These are phyloP conservation scores for Trichoderma semiorbis DNA, from an alignment of 2,329 filamentous ascomycete genomes.

Conservation along the genomic window DNA sequence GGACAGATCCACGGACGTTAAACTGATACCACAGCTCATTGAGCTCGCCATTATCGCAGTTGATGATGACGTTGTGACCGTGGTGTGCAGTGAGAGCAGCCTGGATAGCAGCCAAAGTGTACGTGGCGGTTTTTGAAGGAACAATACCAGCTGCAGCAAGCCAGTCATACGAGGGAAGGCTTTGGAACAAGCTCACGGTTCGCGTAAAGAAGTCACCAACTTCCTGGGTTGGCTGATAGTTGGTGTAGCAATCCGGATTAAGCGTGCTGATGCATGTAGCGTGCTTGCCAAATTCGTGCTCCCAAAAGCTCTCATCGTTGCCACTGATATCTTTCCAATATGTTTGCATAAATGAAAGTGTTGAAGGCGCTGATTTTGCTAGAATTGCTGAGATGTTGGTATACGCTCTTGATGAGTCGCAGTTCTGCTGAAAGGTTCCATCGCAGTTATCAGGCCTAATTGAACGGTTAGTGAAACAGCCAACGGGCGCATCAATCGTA, in stretches of 20 bases:
- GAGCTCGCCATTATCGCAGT: slow-evolving; percentile 47
- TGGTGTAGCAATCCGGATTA: slow-evolving; percentile 61
- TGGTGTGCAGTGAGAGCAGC: slow-evolving; percentile 50
- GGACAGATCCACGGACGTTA: slow-evolving; percentile 55
- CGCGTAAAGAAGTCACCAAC: slow-evolving; percentile 66
- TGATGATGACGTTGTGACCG: slow-evolving; percentile 56
- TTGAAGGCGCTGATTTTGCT: slow-evolving; percentile 46
- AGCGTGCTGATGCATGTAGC: slow-evolving; percentile 70
- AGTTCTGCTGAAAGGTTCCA: slow-evolving; percentile 64
- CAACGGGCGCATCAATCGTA: background rate
- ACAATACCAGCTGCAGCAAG: slow-evolving; percentile 58
- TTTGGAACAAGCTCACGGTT: slow-evolving; percentile 62
- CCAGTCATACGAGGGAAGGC: slow-evolving; percentile 62
- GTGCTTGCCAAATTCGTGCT: slow-evolving; percentile 73
- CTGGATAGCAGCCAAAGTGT: slow-evolving; percentile 57
- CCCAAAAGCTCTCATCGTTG: slow-evolving; percentile 63
- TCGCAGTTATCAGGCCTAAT: slow-evolving; percentile 59
- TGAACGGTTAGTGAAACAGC: background rate
- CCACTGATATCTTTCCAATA: slow-evolving; percentile 70
- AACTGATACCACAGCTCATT: slow-evolving; percentile 61
- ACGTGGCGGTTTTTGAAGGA: slow-evolving; percentile 52
- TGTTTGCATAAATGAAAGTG: slow-evolving; percentile 63
- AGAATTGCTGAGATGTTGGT: slow-evolving; percentile 64
- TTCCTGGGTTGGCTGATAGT: slow-evolving; percentile 59
- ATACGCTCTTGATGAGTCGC: slow-evolving; percentile 59